These are phyloP conservation scores for Perilla frutescens DNA, from an alignment of 257 asterid genomes.

Conservation along the genomic window DNA sequence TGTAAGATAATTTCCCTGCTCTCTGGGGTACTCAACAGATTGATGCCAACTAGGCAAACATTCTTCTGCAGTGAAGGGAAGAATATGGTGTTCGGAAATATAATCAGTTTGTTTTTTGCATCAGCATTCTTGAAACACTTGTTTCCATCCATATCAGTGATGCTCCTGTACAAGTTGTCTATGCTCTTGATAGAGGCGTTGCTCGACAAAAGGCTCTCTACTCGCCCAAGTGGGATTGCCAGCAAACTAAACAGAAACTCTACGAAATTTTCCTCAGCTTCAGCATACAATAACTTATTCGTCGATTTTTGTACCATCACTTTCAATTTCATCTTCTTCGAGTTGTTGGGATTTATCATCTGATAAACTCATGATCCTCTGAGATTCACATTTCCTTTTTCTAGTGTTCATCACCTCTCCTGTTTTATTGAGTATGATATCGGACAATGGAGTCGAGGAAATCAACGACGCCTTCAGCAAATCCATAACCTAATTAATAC, in stretches of 20 bases:
- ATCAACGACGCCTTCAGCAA: slow-evolving; percentile 7
- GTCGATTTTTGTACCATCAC: slow-evolving; percentile 27
- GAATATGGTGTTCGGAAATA: neutral
- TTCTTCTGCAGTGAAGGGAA: neutral
- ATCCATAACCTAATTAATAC: neutral
- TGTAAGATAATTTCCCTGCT: neutral
- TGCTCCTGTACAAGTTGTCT: slow-evolving; percentile 34
- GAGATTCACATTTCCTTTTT: neutral
- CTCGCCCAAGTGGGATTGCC: slow-evolving; percentile 33
- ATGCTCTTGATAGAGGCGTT: slow-evolving; percentile 13
- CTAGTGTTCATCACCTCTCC: neutral
- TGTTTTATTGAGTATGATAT: neutral
- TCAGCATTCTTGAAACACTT: neutral
- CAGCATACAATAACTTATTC: neutral
- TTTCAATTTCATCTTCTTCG: slow-evolving; percentile 30
- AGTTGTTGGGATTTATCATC: neutral
- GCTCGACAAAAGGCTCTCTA: neutral
- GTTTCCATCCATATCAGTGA: neutral
- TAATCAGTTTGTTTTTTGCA: slow-evolving; percentile 17
- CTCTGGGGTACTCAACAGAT: neutral
- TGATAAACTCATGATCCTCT: neutral
- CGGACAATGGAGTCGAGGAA: slow-evolving; percentile 28
- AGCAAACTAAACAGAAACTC: slow-evolving; percentile 28
- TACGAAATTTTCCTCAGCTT: slow-evolving; percentile 4
- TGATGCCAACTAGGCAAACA: neutral